Base-by-base conservation (phyloP, 345 rosid genomes). In the Erysimum cheiranthoides region DNA sequence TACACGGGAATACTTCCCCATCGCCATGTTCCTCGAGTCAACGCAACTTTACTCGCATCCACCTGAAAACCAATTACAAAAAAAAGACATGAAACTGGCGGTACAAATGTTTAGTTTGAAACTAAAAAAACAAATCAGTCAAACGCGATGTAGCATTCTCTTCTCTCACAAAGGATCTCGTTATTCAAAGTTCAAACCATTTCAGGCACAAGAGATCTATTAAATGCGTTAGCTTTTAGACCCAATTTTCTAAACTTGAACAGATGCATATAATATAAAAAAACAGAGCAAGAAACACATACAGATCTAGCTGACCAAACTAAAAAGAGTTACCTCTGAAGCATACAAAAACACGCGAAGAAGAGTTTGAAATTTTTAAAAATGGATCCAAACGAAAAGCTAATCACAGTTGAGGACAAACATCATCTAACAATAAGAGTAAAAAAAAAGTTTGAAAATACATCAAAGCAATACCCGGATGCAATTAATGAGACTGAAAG, bases 1-100 rank as follows among this genome's bases (percentile, higher is more conserved):
- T 75, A 90, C 78, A 57, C 88, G 84, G 45, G 89, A 83, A 71
- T 84, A 84, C 80, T 84, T 90, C 60, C 86, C 90, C 70, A 77
- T 36, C 0, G 96, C 95, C 97, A 89, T 92, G 28, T 32, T 68
- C 56, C 27, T 43, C 32, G 54, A 27, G 11, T 69, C 64, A 61
- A 46, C 40, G 28, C 12, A 38, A 66, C 54, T 40, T 32, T 69
- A 40, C 56, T 64, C 59, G 61, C 64, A 74, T 59, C 18, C 66
- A 77, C 74, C 82, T 70, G 72, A 32, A 53, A 40, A 39, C 39
- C 39, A 61, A 71, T 56, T 12, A 68, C 70, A 43, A 53, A 53
- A 53, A 53, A 10, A 49, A 64, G 3, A 65, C 25, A 27, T 45
- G 9, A 52, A 27, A 49, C 5, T 11, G 14, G 28, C 27, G 47